Evolutionary conservation across 441 rosid species (phyloP).

Genomic region (Caryocar brasiliense): DNA sequence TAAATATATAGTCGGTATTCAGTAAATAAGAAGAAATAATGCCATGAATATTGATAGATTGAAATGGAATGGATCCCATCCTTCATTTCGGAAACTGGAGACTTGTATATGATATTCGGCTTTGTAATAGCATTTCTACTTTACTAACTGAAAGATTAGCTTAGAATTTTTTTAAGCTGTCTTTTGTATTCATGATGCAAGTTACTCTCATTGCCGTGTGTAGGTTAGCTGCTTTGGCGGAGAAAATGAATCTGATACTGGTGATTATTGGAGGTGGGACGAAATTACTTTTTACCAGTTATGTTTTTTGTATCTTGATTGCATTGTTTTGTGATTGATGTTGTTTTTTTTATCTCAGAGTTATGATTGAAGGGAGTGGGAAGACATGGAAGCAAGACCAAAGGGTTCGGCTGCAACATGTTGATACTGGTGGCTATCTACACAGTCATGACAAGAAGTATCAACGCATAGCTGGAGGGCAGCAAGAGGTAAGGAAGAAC

Average conservation of each 20-base stretch:
- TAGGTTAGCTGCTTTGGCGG: slow-evolving; percentile 97
- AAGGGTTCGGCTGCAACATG: slow-evolving; percentile 77
- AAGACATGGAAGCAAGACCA: slow-evolving; percentile 95
- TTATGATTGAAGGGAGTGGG: slow-evolving; percentile 74
- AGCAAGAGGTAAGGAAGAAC: slow-evolving; percentile 70
- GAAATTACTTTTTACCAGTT: background rate
- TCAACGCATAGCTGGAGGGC: slow-evolving; percentile 94
- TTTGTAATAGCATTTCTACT: too few species aligned
- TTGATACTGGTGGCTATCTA: slow-evolving; percentile 83
- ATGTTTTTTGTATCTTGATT: background rate
- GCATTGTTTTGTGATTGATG: background rate
- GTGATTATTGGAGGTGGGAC: slow-evolving; percentile 87
- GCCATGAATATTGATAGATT: too few species aligned
- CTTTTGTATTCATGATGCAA: background rate
- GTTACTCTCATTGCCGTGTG: slow-evolving; percentile 4
- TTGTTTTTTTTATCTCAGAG: slow-evolving; percentile 32
- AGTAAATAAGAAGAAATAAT: too few species aligned
- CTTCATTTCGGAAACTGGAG: too few species aligned
- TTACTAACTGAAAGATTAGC: too few species aligned
- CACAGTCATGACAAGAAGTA: slow-evolving; percentile 96
- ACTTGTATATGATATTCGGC: too few species aligned
- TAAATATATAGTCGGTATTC: too few species aligned
- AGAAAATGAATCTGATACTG: slow-evolving; percentile 81
- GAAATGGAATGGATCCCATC: too few species aligned
- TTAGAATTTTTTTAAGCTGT: background rate